These are phyloP conservation scores for Kandelia obovata DNA, from an alignment of 345 rosid genomes.

Conservation along the genomic window DNA sequence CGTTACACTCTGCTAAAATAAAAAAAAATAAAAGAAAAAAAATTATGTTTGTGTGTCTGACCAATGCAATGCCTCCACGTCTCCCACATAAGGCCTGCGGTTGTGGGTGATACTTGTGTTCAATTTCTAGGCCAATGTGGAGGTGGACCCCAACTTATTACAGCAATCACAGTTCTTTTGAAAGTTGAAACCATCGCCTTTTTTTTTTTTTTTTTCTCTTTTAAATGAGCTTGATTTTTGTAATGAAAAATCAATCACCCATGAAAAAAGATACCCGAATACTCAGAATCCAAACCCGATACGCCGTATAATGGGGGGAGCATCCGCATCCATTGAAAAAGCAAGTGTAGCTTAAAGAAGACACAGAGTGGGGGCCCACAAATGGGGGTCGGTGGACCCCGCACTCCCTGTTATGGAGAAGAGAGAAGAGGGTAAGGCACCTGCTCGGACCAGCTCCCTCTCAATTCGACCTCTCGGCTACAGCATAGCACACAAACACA, in stretches of 20 bases:
- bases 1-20: too few relatives aligned
- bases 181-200: too few relatives aligned
- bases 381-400: constrained; percentile 28
- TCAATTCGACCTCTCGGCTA: constrained; percentile 10
- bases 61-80: too few relatives aligned
- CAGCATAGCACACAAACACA: constrained; percentile 12
- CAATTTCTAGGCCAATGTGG: too few relatives aligned
- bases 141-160: too few relatives aligned
- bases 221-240: too few relatives aligned
- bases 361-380: constrained; percentile 43
- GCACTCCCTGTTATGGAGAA: not conserved
- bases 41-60: too few relatives aligned
- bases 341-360: constrained; percentile 55
- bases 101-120: not conserved
- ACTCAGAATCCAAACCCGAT: constrained; percentile 11
- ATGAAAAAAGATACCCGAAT: not conserved
- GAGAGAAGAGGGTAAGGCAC: not conserved
- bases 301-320: not conserved
- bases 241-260: too few relatives aligned
- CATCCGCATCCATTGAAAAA: constrained; percentile 29
- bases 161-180: too few relatives aligned
- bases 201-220: too few relatives aligned
- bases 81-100: constrained; percentile 1
- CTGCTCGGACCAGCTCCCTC: not conserved
- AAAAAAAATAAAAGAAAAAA: too few relatives aligned